phyloP scores from a whole-genome alignment of 176 grass and related monocot species.

The Cenchrus americanus region DNA sequence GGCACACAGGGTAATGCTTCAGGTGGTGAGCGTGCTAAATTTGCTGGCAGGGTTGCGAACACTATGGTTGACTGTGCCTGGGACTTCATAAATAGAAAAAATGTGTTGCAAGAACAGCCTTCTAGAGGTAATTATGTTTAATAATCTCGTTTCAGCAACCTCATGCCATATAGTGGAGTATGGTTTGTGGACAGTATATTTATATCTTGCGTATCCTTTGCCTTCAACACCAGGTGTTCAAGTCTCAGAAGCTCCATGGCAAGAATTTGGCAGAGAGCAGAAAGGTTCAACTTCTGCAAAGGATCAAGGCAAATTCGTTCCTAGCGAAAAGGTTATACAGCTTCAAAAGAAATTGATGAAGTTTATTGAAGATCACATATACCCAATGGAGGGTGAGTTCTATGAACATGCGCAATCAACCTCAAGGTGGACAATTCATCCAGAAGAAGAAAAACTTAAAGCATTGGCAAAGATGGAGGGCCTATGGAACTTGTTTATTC shows the following conservation, averaged over 20 bases:
- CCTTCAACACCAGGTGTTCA: slow-evolving; percentile 50
- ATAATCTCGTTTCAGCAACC: not conserved
- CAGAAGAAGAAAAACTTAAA: slow-evolving; percentile 80
- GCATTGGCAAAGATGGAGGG: slow-evolving; percentile 72
- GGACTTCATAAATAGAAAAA: slow-evolving; percentile 68
- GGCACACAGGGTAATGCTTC: slow-evolving; percentile 91
- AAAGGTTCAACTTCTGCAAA: slow-evolving; percentile 33
- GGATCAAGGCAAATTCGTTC: slow-evolving; percentile 68
- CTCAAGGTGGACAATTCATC: slow-evolving; percentile 84
- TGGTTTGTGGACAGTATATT: slow-evolving; percentile 8
- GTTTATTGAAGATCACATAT: slow-evolving; percentile 87
- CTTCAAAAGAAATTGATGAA: slow-evolving; percentile 73
- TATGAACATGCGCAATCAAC: slow-evolving; percentile 79
- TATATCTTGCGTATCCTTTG: not conserved
- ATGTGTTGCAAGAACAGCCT: slow-evolving; percentile 61
- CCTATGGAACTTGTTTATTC: slow-evolving; percentile 95
- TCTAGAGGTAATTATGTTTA: slow-evolving; percentile 61
- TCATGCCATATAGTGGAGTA: not conserved
- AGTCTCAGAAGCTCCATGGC: slow-evolving; percentile 31
- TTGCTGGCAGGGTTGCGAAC: slow-evolving; percentile 59
- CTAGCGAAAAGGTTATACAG: slow-evolving; percentile 73
- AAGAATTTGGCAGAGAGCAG: slow-evolving; percentile 39
- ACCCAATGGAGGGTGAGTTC: slow-evolving; percentile 78
- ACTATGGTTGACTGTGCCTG: slow-evolving; percentile 73
- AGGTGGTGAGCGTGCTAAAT: slow-evolving; percentile 87